Evolutionary conservation across 75 land plant genomes (phyloP).

Genomic region (Selaginella tamariscina): DNA sequence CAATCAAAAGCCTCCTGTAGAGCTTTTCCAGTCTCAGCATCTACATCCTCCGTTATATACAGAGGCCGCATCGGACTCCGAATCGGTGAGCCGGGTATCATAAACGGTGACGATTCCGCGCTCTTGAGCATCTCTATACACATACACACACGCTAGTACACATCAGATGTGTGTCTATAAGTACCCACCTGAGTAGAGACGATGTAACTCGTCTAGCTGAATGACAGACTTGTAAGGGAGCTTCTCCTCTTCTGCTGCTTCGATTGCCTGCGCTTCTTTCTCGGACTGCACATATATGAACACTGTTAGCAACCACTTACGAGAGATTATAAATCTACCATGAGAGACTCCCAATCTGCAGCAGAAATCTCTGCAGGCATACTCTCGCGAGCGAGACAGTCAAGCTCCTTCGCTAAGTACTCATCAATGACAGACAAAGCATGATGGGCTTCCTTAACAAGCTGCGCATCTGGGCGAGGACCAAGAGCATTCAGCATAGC

Average conservation of each 20-base stretch:
- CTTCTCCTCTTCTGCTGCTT: conserved; percentile 42
- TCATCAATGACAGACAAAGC: conserved; percentile 39
- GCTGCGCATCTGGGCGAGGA: conserved; percentile 59
- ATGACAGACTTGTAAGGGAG: conserved; percentile 33
- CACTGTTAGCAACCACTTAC: background rate
- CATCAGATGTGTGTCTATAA: too few relatives aligned
- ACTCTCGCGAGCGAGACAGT: background rate
- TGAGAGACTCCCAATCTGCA: conserved; percentile 9
- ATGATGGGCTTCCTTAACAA: conserved; percentile 44
- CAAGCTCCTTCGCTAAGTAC: conserved; percentile 25
- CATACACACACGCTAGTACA: too few relatives aligned
- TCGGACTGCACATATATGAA: conserved; percentile 25
- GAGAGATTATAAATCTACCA: conserved; percentile 16
- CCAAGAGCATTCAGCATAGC: conserved; percentile 41
- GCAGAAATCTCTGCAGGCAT: background rate
- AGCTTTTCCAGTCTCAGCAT: conserved; percentile 44
- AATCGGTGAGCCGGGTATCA: conserved; percentile 26
- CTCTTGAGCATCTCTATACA: conserved; percentile 44
- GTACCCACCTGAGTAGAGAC: conserved; percentile 49
- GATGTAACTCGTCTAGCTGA: conserved; percentile 68
- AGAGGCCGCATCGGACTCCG: background rate
- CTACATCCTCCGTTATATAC: conserved; percentile 29
- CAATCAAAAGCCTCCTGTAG: conserved; percentile 31
- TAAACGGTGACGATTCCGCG: conserved; percentile 47
- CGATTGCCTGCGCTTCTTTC: conserved; percentile 32